Percentiles rank a stretch among this genome's conserved stretches.
phyloP scores from a whole-genome alignment of 2,329 filamentous ascomycete species.

The Fusarium keratoplasticum region DNA sequence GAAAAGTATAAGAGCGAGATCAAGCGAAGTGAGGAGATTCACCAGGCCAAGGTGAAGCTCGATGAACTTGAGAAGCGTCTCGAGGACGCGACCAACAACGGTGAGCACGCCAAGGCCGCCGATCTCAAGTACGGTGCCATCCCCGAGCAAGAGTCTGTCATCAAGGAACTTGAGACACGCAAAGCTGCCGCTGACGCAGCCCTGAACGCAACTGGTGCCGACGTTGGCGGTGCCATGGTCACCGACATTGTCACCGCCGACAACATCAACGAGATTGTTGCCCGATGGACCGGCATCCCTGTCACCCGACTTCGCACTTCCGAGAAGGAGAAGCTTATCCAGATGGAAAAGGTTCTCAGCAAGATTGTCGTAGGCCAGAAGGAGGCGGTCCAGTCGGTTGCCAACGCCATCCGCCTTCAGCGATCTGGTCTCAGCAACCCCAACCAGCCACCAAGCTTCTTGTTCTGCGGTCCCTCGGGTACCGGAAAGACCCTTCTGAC shows the following conservation, averaged over 20 bases:
- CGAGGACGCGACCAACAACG: slow-evolving; percentile 89
- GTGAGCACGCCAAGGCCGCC: slow-evolving; percentile 87
- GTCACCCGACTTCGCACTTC: slow-evolving; percentile 93
- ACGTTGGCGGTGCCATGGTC: slow-evolving; percentile 78
- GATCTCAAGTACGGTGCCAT: slow-evolving; percentile 98
- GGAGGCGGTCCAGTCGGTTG: slow-evolving; percentile 92
- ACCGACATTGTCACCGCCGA: slow-evolving; percentile 96
- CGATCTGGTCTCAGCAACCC: slow-evolving; percentile 95
- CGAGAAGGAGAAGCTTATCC: slow-evolving; percentile 97
- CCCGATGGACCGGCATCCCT: slow-evolving; percentile 97
- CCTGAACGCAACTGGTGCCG: slow-evolving; percentile 65
- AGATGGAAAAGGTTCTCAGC: slow-evolving; percentile 90
- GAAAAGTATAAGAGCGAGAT: slow-evolving; percentile 98
- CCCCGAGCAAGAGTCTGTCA: slow-evolving; percentile 85
- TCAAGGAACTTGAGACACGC: slow-evolving; percentile 83
- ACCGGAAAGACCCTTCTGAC: slow-evolving; percentile 98
- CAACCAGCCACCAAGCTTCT: slow-evolving; percentile 96
- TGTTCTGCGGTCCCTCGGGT: slow-evolving; percentile 98
- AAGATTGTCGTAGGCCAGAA: slow-evolving; percentile 93
- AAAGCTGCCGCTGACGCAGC: slow-evolving; percentile 82
- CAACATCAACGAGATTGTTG: slow-evolving; percentile 98
- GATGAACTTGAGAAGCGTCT: slow-evolving; percentile 91
- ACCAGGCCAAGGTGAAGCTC: slow-evolving; percentile 94
- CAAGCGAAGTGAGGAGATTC: slow-evolving; percentile 88
- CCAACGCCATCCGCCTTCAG: slow-evolving; percentile 95